Base-by-base conservation (phyloP, 495 filamentous ascomycete genomes). In the Xylaria nigripes region DNA sequence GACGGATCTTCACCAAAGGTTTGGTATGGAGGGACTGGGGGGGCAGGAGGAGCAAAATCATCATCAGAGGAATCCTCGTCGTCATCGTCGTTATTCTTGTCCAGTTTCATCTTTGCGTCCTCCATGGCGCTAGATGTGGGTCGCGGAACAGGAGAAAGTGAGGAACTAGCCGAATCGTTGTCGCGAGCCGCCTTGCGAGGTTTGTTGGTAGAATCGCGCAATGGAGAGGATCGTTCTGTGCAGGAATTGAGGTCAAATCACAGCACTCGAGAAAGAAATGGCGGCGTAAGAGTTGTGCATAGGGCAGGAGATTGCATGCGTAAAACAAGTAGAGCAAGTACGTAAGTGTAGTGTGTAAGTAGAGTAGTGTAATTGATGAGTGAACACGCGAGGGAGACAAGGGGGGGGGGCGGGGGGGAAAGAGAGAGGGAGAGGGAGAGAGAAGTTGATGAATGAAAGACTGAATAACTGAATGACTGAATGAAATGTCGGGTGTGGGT, bases 1-100 rank as follows among this genome's bases (percentile, higher is more conserved):
- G 87, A 83, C 0, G 91, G 91, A 63, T 96, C 89, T 10, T 93
- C 84, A 36, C 91, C 92, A 61, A 99, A 95, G 1, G 87, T 85
- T 61, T 94, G 73, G 53, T 68, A 83, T 52, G 90, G 83, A 24
- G 88, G 81, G 22, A 88, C 74, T 24, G 87, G 79, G 19, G 86
- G 83, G 12, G 84, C 83, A 1, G 90, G 87, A n/a, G 85, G 79
- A 5, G 85, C 86, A 66, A 90, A 91, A 62, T 88, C 85, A 70
- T 75, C 78, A 38, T 79, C 78, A 1, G 82, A 82, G 54, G 80
- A 82, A 21, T 78, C 82, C 44, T 84, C 82, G 3, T 81, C 81
- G 65, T 68, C 80, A 66, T 54, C 79, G 46, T 84, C 82, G 4
- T 82, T 78, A 68, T 53, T 78, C 68, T 64, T 76, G 46, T 75